Evolutionary conservation across 1,284 basidiomycete species (phyloP), one percentile per base, ranked within the genome.

Genomic region (Apiotrichum veenhuisii): DNA sequence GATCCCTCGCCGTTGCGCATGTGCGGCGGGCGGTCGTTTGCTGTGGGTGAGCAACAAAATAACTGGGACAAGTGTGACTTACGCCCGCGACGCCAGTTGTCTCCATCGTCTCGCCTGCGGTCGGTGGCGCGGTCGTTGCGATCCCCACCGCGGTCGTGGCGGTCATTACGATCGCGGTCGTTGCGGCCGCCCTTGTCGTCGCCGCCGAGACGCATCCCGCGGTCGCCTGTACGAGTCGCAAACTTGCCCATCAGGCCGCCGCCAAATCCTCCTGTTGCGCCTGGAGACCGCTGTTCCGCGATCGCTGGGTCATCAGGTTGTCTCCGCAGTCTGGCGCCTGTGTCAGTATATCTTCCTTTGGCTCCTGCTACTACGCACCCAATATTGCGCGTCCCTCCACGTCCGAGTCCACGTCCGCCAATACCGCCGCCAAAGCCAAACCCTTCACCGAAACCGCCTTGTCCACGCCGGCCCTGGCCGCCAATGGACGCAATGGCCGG

Each of bases 381-480:
- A 43, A 69, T 66, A 50, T 72, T 72, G 23, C 69, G 60, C 11
- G 58, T 64, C 5, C 60, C 61, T 12, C 66, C 56, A 12, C 65
- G 55, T 5, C 61, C 54, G 23, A 59, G 40, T 7, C 53, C 49
- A 17, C 61, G 48, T 3, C 68, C 67, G 27, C 70, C 72, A 30
- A 75, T 74, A 4, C 73, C 73, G 15, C 72, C 73, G 17, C 73
- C 73, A 52, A 68, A 75, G 1, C 73, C 73, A 50, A 75, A 75
- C 1, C 73, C 73, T 50, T 75, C 72, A 1, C 71, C 73, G 41
- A 70, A 75, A 11, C 73, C 69, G 18, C 65, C 65, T 27, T 50
- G 50, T 11, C 41, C 50, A 15, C 66, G 58, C 43, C 64, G 59
- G 22, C 60, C 46, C 62, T 64, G 22, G 8, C 53, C 45, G 33